Evolutionary conservation across 306 rosid species (phyloP).

Genomic region (Neltuma alba): DNA sequence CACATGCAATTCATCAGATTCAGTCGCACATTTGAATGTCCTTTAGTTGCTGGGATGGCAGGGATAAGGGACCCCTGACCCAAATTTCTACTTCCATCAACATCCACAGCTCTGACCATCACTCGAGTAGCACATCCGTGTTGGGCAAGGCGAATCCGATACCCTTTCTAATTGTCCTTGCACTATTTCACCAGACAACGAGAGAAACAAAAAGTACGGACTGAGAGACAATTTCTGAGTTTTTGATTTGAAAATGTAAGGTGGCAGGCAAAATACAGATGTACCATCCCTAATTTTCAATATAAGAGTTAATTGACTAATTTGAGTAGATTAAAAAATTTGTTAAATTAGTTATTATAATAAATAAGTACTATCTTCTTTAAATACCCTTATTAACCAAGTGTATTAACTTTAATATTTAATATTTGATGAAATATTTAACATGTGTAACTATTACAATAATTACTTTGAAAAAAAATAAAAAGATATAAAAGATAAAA

Average conservation of each 20-base stretch:
- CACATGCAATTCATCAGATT: conserved; percentile 6
- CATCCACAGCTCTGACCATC: not conserved
- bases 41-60: not conserved
- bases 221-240: not conserved
- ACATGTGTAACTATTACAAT: too few relatives aligned
- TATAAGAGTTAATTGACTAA: too few relatives aligned
- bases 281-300: too few relatives aligned
- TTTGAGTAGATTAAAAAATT: too few relatives aligned
- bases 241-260: not conserved
- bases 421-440: too few relatives aligned
- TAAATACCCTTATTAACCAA: too few relatives aligned
- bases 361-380: too few relatives aligned
- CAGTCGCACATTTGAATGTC: not conserved
- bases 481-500: too few relatives aligned
- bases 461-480: too few relatives aligned
- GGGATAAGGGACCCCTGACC: not conserved
- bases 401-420: too few relatives aligned
- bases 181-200: not conserved
- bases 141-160: not conserved
- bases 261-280: too few relatives aligned
- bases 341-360: too few relatives aligned
- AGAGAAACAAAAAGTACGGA: not conserved
- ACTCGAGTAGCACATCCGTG: not conserved
- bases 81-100: not conserved
- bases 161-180: not conserved